Conservation (phyloP, 1,284 basidiomycete genomes). For the Thecaphora thlaspeos region DNA sequence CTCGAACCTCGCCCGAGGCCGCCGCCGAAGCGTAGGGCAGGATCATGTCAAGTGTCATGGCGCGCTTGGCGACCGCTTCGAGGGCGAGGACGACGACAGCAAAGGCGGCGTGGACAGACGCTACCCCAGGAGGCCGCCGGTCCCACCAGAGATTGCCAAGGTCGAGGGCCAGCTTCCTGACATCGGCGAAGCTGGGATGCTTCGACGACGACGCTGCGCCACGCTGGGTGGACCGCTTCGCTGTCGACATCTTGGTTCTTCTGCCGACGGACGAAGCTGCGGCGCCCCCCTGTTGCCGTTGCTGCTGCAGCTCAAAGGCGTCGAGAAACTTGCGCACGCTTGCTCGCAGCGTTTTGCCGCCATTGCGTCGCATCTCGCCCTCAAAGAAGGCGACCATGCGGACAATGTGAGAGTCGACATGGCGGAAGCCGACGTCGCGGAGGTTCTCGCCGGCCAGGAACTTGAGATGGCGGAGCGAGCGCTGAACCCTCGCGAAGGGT, state of each 20-base stretch:
- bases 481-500: conserved; percentile 4
- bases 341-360: not conserved
- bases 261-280: no score
- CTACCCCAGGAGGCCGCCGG: not conserved
- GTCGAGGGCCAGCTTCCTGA: conserved; percentile 23
- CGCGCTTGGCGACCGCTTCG: conserved; percentile 13
- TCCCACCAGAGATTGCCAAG: conserved; percentile 28
- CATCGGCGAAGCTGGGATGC: conserved; percentile 8
- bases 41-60: conserved; percentile 10
- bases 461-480: conserved; percentile 10
- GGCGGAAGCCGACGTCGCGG: conserved; percentile 10
- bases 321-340: conserved; percentile 9
- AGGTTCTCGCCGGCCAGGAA: conserved; percentile 11
- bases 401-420: conserved; percentile 16
- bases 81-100: conserved; percentile 19
- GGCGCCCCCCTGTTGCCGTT: no score
- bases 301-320: conserved; percentile 1
- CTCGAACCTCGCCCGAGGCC: no score
- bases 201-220: no score
- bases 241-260: no score
- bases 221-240: no score
- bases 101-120: conserved; percentile 6
- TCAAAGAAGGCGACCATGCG: conserved; percentile 20
- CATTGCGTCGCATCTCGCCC: conserved; percentile 1
- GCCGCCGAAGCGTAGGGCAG: conserved; percentile 4